Percentiles rank a stretch among this genome's conserved stretches.
These are phyloP conservation scores for Priceomyces melissophilus DNA, from an alignment of 805 yeast species.

Conservation along the genomic window DNA sequence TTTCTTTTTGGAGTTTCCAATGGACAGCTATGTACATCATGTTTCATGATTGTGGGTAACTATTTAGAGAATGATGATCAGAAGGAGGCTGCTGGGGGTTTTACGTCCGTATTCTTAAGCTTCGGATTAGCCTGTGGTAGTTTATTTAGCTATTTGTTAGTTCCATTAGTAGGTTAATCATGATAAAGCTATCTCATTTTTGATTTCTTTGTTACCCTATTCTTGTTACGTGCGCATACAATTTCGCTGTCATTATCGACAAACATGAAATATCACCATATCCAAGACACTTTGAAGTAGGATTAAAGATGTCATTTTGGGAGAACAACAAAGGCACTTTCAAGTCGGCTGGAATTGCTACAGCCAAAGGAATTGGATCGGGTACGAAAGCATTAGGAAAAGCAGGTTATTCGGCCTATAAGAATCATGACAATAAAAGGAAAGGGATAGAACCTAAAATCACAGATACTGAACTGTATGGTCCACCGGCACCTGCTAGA, in stretches of 20 bases:
- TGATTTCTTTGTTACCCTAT: neutral
- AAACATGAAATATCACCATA: neutral
- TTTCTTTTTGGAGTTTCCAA: conserved; percentile 80
- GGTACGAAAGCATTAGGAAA: conserved; percentile 48
- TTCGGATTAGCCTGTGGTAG: conserved; percentile 80
- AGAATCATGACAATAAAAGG: conserved; percentile 32
- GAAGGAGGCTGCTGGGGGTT: conserved; percentile 92
- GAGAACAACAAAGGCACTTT: conserved; percentile 49
- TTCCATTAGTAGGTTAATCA: conserved; percentile 24
- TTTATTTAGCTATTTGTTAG: conserved; percentile 66
- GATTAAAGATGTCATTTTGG: conserved; percentile 20
- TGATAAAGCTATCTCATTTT: neutral
- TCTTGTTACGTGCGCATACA: no score
- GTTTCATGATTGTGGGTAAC: conserved; percentile 72
- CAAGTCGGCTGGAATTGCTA: conserved; percentile 47
- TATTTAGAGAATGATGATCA: conserved; percentile 60
- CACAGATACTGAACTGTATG: conserved; percentile 7
- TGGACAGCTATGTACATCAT: conserved; percentile 78
- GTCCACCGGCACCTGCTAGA: conserved; percentile 15
- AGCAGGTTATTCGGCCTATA: conserved; percentile 51
- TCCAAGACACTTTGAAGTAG: neutral
- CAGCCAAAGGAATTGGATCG: conserved; percentile 48
- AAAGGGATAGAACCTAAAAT: conserved; percentile 14
- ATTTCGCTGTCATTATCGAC: no score
- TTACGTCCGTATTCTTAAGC: conserved; percentile 76